These are phyloP conservation scores for Taphrina flavorubra DNA, from an alignment of 1,139 yeast species.

Conservation along the genomic window DNA sequence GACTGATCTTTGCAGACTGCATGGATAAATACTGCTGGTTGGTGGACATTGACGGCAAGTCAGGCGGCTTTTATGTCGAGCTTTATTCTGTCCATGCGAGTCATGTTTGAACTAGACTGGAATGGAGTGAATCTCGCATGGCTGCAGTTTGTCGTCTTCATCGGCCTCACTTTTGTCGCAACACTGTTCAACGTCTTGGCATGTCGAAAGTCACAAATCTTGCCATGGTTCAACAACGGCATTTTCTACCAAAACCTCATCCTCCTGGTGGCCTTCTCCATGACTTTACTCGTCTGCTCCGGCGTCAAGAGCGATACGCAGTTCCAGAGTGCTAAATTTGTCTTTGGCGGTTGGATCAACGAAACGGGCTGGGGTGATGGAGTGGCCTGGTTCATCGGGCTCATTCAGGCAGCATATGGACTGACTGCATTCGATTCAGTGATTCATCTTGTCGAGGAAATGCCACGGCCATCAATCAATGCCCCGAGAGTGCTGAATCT, in stretches of 20 bases:
- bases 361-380: slow-evolving; percentile 47
- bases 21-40: slow-evolving; percentile 43
- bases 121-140: slow-evolving; percentile 23
- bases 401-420: slow-evolving; percentile 58
- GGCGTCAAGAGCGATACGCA: slow-evolving; percentile 24
- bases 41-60: slow-evolving; percentile 38
- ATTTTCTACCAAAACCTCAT: slow-evolving; percentile 30
- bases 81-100: slow-evolving; percentile 27
- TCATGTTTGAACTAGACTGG: slow-evolving; percentile 31
- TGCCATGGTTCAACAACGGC: slow-evolving; percentile 34
- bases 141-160: slow-evolving; percentile 26
- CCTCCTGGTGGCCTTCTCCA: slow-evolving; percentile 22
- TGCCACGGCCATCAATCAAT: slow-evolving; percentile 61
- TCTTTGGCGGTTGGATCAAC: slow-evolving; percentile 45
- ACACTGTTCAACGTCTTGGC: slow-evolving; percentile 32
- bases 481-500: slow-evolving; percentile 78
- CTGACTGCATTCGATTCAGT: slow-evolving; percentile 83
- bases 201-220: slow-evolving; percentile 13
- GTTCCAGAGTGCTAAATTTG: slow-evolving; percentile 36
- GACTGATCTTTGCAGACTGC: slow-evolving; percentile 37
- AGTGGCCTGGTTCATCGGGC: slow-evolving; percentile 36
- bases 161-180: slow-evolving; percentile 16
- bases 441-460: slow-evolving; percentile 83
- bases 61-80: slow-evolving; percentile 47
- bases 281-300: slow-evolving; percentile 27